phyloP scores from a whole-genome alignment of 2,329 filamentous ascomycete species.

The Fusarium multiceps region DNA sequence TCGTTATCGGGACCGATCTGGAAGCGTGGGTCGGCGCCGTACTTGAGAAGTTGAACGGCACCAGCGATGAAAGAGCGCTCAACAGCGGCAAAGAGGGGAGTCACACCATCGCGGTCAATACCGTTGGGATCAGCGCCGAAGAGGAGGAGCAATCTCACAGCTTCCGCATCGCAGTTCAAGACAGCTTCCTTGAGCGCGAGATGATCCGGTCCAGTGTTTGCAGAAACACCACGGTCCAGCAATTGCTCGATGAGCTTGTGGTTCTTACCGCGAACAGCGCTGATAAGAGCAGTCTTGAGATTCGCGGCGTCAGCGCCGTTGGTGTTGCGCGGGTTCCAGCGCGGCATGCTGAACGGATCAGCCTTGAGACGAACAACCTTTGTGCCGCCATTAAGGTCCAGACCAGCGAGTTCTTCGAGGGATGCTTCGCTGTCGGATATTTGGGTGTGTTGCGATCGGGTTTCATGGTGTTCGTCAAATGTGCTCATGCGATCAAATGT shows the following conservation, averaged over 20 bases:
- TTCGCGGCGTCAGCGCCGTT: slow-evolving; percentile 56
- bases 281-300: slow-evolving; percentile 61
- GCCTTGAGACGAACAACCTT: slow-evolving; percentile 61
- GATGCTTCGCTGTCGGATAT: slow-evolving; percentile 44
- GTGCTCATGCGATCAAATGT: slow-evolving; percentile 47
- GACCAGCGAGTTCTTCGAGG: slow-evolving; percentile 50
- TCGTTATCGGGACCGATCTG: slow-evolving; percentile 62
- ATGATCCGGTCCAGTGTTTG: slow-evolving; percentile 59
- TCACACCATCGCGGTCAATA: slow-evolving; percentile 59
- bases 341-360: slow-evolving; percentile 63
- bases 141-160: slow-evolving; percentile 64
- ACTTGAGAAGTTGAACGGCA: slow-evolving; percentile 70
- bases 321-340: slow-evolving; percentile 61
- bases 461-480: slow-evolving; percentile 48
- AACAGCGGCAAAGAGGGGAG: slow-evolving; percentile 63
- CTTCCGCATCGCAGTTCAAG: slow-evolving; percentile 62
- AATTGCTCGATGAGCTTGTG: slow-evolving; percentile 68
- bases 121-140: slow-evolving; percentile 69
- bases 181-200: slow-evolving; percentile 66
- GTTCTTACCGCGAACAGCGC: slow-evolving; percentile 67
- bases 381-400: slow-evolving; percentile 55
- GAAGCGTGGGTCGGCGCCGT: slow-evolving; percentile 70
- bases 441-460: slow-evolving; percentile 41
- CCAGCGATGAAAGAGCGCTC: slow-evolving; percentile 66
- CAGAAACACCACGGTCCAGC: slow-evolving; percentile 66